Evolutionary conservation across 768 basidiomycete genomes (phyloP), one percentile per base, ranked within the genome.

Genomic region (Mycena maculata): DNA sequence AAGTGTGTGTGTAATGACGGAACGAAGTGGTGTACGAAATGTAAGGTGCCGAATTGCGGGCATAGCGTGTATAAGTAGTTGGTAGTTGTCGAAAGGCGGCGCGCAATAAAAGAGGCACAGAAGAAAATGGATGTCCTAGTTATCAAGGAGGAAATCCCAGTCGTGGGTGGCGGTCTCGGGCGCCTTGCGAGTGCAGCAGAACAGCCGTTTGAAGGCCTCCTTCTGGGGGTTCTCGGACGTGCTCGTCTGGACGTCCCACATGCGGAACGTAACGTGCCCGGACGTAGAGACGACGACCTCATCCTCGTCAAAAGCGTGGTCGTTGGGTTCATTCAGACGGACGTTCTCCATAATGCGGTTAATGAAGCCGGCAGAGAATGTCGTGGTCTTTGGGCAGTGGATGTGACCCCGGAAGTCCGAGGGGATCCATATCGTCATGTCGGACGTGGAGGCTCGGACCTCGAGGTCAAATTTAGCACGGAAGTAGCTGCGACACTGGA

Each of bases 61-160:
- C 58, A 65, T 60, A n/a, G 63, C 60, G 45, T 59, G 55, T 47
- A 41, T 16, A 44, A 57, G 68, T 30, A 33, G 42, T 6, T 36
- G 33, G 54, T 58, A 73, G 64, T 36, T 62, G 63, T 45, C 60
- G 48, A 57, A 58, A 53, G 53, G 36, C 49, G 50, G 47, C 38
- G 18, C 53, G 41, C 33, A 36, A 36, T 59, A 50, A 67, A 49
- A 10, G 52, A 72, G 63, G 59, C 60, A 66, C 52, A 55, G 48
- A 7, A 18, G 44, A 23, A 36, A 47, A 7, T 16, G 42, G 56
- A 27, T 28, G 23, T 45, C 42, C 38, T 79, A 92, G 73, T 91
- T 90, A 65, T 92, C 90, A 52, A 93, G 83, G 63, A 93, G 80
- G 77, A 91, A 93, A 75, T 93, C 92, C 92, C 92, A 93, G 78